phyloP scores from a whole-genome alignment of 2,329 filamentous ascomycete species.

The Talaromyces sp. region DNA sequence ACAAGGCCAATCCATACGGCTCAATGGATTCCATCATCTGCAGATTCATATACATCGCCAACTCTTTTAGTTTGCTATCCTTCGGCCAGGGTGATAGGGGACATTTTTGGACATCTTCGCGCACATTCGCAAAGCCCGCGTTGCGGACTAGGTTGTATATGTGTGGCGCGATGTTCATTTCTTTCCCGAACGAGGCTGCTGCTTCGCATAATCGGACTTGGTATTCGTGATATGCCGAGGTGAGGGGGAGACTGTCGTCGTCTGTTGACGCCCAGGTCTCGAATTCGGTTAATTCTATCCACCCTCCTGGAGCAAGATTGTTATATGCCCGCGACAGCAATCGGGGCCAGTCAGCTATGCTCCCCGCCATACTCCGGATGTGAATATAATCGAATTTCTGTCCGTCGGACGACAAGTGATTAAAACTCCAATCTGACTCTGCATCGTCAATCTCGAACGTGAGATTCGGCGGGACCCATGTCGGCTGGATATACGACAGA shows the following conservation, averaged over 20 bases:
- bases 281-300: conserved; percentile 32
- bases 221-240: conserved; percentile 25
- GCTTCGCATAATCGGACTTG: conserved; percentile 25
- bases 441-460: conserved; percentile 28
- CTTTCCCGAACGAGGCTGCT: conserved; percentile 28
- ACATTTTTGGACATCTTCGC: conserved; percentile 39
- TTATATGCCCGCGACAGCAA: conserved; percentile 29
- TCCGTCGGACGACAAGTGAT: conserved; percentile 7
- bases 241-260: conserved; percentile 28
- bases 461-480: conserved; percentile 20
- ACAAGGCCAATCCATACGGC: conserved; percentile 28
- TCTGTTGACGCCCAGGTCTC: conserved; percentile 33
- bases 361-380: conserved; percentile 30
- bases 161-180: conserved; percentile 30
- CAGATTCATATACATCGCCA: conserved; percentile 24
- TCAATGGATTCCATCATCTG: conserved; percentile 28
- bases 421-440: conserved; percentile 29
- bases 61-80: conserved; percentile 22
- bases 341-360: conserved; percentile 31
- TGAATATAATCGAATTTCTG: conserved; percentile 31
- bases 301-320: conserved; percentile 30
- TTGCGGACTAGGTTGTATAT: conserved; percentile 46
- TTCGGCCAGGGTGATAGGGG: conserved; percentile 41
- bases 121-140: conserved; percentile 54
- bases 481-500: conserved; percentile 26